Evolutionary conservation across 2,329 filamentous ascomycete genomes (phyloP).

Genomic region (Ceratocystis huliohia): DNA sequence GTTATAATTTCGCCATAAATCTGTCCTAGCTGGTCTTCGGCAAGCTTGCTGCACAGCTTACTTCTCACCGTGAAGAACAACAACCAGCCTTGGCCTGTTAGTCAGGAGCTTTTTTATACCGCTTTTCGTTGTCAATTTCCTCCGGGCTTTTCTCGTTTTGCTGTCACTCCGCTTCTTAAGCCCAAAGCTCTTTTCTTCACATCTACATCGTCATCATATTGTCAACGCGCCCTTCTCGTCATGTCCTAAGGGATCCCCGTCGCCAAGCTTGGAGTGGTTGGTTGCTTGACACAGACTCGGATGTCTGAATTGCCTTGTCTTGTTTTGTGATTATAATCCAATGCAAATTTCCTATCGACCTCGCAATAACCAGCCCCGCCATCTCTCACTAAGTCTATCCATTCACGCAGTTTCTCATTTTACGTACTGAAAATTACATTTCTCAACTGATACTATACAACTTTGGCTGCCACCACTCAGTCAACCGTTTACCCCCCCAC

Average conservation of each 20-base stretch:
- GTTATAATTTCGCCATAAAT: neutral
- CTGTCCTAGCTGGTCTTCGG: neutral
- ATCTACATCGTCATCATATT: neutral
- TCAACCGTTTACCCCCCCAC: too few relatives aligned
- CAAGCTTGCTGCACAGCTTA: neutral
- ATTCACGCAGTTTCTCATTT: neutral
- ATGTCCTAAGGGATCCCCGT: constrained; percentile 7
- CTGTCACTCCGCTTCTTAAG: neutral
- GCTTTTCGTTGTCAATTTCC: neutral
- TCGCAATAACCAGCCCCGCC: neutral
- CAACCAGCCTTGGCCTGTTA: neutral
- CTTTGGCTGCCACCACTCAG: too few relatives aligned
- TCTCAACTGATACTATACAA: neutral
- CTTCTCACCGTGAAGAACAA: neutral
- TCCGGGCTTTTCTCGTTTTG: neutral
- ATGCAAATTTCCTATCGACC: neutral
- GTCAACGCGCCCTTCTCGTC: neutral
- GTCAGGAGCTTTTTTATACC: neutral
- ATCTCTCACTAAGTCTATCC: neutral
- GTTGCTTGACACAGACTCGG: constrained; percentile 4
- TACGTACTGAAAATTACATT: neutral
- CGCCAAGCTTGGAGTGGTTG: constrained; percentile 9
- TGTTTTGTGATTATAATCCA: constrained; percentile 6
- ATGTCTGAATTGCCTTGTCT: neutral
- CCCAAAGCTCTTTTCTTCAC: neutral